Conservation (phyloP, 2,329 filamentous ascomycete species). For the Sordariomycetes sp. region DNA sequence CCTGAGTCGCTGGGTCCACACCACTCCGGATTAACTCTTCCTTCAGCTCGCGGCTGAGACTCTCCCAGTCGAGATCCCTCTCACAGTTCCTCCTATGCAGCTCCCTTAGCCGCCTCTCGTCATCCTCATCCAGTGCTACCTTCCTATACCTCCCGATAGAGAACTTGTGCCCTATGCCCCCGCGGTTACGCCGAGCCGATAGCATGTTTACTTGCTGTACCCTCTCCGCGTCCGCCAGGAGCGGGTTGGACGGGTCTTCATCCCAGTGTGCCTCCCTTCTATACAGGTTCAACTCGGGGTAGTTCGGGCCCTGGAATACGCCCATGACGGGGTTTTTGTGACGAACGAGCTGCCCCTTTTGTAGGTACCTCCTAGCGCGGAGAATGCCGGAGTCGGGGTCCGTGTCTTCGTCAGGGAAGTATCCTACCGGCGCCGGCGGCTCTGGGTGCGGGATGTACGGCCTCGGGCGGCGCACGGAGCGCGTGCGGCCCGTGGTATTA, state of each 20-base stretch:
- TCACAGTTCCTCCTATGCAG: slow-evolving; percentile 14
- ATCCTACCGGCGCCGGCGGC: slow-evolving; percentile 18
- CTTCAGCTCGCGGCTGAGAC: slow-evolving; percentile 10
- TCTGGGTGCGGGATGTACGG: slow-evolving; percentile 37
- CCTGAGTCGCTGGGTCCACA: slow-evolving; percentile 11
- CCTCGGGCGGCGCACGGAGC: slow-evolving; percentile 27
- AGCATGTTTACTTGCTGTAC: slow-evolving; percentile 26
- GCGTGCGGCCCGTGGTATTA: slow-evolving; percentile 7
- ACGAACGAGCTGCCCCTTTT: slow-evolving; percentile 23
- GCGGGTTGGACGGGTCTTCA: slow-evolving; percentile 24
- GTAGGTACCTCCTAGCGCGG: slow-evolving; percentile 20
- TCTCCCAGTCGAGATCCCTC: slow-evolving; percentile 15
- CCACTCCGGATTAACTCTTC: slow-evolving; percentile 10
- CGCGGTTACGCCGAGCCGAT: slow-evolving; percentile 12
- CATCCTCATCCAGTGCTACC: slow-evolving; percentile 2
- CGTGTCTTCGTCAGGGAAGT: neutral
- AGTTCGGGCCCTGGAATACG: slow-evolving; percentile 40
- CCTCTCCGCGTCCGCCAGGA: slow-evolving; percentile 28
- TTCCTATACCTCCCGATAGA: neutral
- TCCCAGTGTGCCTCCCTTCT: slow-evolving; percentile 33
- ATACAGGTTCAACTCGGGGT: slow-evolving; percentile 31
- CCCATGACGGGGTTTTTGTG: slow-evolving; percentile 34
- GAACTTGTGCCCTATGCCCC: slow-evolving; percentile 5
- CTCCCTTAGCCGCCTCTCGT: neutral
- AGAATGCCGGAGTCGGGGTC: slow-evolving; percentile 13